Percentiles rank a stretch among this genome's conserved stretches.
Conservation (phyloP, 306 rosid species). For the Lablab purpureus region DNA sequence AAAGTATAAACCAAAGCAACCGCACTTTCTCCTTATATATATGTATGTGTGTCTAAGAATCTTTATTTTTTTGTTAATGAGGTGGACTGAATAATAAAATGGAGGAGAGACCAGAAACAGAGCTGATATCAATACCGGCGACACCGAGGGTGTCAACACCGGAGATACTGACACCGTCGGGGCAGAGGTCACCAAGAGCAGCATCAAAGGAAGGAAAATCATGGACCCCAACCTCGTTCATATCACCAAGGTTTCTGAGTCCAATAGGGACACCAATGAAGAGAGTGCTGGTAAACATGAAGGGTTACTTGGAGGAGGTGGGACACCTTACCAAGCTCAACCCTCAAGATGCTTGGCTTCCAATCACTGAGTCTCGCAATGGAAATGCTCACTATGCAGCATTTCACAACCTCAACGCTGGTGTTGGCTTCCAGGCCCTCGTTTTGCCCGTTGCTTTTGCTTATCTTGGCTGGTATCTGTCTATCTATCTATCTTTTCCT, state of each 20-base stretch:
- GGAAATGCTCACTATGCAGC: slow-evolving; percentile 99
- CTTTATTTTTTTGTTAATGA: neutral
- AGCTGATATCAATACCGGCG: slow-evolving; percentile 94
- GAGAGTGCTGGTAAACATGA: slow-evolving; percentile 90
- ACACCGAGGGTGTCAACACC: slow-evolving; percentile 95
- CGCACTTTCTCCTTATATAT: neutral
- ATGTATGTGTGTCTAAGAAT: neutral
- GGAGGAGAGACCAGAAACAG: slow-evolving; percentile 98
- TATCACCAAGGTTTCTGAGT: slow-evolving; percentile 96
- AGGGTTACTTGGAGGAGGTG: slow-evolving; percentile 92
- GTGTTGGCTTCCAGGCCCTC: slow-evolving; percentile 94
- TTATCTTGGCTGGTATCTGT: slow-evolving; percentile 89
- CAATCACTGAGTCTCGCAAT: slow-evolving; percentile 96
- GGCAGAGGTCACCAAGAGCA: slow-evolving; percentile 91
- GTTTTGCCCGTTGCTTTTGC: slow-evolving; percentile 95
- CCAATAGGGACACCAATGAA: slow-evolving; percentile 99
- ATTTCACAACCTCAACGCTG: slow-evolving; percentile 97
- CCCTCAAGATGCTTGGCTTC: slow-evolving; percentile 99
- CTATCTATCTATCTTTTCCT: slow-evolving; percentile 43
- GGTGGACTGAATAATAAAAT: slow-evolving; percentile 44
- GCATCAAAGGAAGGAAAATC: slow-evolving; percentile 84
- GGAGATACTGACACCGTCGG: slow-evolving; percentile 86
- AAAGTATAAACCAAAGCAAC: neutral
- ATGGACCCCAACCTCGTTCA: slow-evolving; percentile 96
- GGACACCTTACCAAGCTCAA: slow-evolving; percentile 97